Percentiles rank a stretch among this genome's conserved stretches.
phyloP scores from a whole-genome alignment of 352 stramenopile species.

The Phytopythium montanum region DNA sequence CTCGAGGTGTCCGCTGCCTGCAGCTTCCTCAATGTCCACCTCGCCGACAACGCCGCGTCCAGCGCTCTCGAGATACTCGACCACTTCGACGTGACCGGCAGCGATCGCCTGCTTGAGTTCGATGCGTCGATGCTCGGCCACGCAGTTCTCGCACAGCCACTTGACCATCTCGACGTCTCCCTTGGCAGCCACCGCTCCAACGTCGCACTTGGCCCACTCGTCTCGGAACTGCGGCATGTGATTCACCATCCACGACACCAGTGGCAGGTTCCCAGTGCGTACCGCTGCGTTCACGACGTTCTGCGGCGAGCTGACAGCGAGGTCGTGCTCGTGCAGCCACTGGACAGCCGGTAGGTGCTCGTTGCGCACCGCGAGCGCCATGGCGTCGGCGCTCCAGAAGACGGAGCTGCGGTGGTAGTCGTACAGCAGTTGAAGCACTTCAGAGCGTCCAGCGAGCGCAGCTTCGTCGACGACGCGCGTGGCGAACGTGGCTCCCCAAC shows the following conservation, averaged over 20 bases:
- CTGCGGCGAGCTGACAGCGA: background rate
- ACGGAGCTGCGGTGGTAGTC: conserved; percentile 8
- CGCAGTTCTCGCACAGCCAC: conserved; percentile 31
- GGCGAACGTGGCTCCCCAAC: background rate
- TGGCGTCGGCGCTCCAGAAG: conserved; percentile 23
- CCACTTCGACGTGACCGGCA: conserved; percentile 7
- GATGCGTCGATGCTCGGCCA: conserved; percentile 10
- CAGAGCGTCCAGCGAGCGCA: conserved; percentile 11
- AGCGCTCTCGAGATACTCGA: conserved; percentile 11
- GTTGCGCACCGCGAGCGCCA: conserved; percentile 5
- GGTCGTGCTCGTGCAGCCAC: background rate
- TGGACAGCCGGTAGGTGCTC: background rate
- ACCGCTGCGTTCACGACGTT: conserved; percentile 2
- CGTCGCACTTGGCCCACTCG: conserved; percentile 16
- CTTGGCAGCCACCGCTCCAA: conserved; percentile 14
- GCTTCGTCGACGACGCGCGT: conserved; percentile 13
- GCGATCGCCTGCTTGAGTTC: conserved; percentile 20
- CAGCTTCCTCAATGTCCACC: conserved; percentile 4
- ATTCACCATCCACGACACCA: conserved; percentile 21
- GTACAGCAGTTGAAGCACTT: conserved; percentile 16
- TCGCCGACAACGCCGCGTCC: background rate
- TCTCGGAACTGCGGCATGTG: conserved; percentile 6
- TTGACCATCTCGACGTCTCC: conserved; percentile 32
- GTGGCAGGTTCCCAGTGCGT: conserved; percentile 16
- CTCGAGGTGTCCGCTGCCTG: conserved; percentile 3